Base-by-base conservation (phyloP, 306 rosid species). In the Delonix regia region DNA sequence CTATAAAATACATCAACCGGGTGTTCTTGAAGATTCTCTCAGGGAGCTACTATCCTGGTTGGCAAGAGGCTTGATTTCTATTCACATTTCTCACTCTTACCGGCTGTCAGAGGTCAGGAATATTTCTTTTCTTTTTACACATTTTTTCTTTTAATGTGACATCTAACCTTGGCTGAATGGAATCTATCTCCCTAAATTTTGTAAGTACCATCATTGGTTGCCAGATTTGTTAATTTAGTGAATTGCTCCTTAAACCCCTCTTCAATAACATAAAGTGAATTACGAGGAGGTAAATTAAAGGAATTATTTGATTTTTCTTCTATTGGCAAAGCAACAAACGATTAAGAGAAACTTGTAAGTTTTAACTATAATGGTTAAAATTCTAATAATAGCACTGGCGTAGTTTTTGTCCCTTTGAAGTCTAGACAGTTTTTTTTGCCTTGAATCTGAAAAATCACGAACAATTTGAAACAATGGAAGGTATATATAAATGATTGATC, bases 1-100 rank as follows among this genome's bases (percentile, higher is more conserved):
- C 93, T 88, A 95, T 77, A 89, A 66, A 65, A 86, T 88, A 67
- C 90, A 93, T 78, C 85, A 85, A 53, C 98, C 97, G 0, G 66
- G 13, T 85, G 91, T 93, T 84, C 94, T 93, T 24, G 94, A 91
- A 82, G 97, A 89, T 71, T 93, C 99, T 63, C 10, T 95, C 28
- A 86, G 71, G 83, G 93, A 92, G 90, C 86, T 95, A 70, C 71
- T 95, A 2, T 89, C 97, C 63, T 95, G 94, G 99, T 61, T 88
- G 77, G 83, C 88, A 25, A 90, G 74, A 67, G 99, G 98, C 83
- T 74, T 85, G 88, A 91, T 95, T 80, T 87, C 87, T 7, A 65
- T 93, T 83, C 87, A 87, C 81, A 91, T 91, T 82, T 93, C 97
- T 85, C 99, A 91, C 70, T 74, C 89, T 65, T 95, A 89, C 80